Evolutionary conservation across 1,139 yeast genomes (phyloP).

Genomic region (Pichia norvegensis): DNA sequence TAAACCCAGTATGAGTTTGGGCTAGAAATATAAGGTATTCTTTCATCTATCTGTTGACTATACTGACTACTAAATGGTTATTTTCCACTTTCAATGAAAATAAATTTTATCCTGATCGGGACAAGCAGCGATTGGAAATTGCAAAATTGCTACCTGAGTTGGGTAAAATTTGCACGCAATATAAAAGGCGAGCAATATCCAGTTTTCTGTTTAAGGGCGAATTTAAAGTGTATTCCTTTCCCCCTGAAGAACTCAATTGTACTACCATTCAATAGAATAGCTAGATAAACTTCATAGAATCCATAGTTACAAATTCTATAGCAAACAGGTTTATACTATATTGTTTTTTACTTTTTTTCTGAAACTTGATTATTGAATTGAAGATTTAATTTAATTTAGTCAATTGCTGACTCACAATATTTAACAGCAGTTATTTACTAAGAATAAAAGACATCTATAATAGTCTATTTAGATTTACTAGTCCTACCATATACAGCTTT

Average conservation of each 20-base stretch:
- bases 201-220: neutral
- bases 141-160: no score
- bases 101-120: no score
- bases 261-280: neutral
- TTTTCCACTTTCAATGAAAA: neutral
- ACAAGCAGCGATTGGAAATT: no score
- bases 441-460: neutral
- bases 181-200: neutral
- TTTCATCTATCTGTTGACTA: slow-evolving; percentile 41
- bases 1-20: slow-evolving; percentile 72
- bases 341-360: no score
- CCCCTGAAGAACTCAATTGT: neutral
- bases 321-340: neutral
- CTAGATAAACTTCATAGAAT: neutral
- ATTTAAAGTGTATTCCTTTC: neutral
- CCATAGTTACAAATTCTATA: neutral
- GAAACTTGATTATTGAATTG: neutral
- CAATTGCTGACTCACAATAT: neutral
- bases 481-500: neutral
- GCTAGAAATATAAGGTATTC: slow-evolving; percentile 74
- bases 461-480: neutral
- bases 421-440: neutral
- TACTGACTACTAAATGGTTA: no score
- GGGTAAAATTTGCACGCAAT: neutral
- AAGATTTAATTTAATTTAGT: neutral